Evolutionary conservation across 1,284 basidiomycete species (phyloP).

Genomic region (Cutaneotrichosporon sp.): DNA sequence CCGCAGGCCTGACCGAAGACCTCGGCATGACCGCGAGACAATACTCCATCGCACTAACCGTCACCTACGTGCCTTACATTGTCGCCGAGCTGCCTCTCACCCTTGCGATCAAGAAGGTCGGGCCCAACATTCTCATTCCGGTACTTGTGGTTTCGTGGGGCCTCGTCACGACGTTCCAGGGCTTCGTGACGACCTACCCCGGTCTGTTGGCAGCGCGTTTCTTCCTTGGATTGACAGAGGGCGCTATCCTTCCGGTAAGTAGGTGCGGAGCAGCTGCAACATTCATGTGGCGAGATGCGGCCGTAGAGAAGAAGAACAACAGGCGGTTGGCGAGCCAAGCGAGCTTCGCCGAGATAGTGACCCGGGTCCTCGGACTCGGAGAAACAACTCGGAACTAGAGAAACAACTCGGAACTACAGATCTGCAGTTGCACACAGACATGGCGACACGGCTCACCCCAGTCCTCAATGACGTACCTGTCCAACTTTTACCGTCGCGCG

Average conservation of each 20-base stretch:
- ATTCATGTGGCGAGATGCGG: too few relatives aligned
- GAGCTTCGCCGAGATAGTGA: not conserved
- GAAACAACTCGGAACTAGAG: too few relatives aligned
- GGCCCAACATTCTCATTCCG: conserved; percentile 54
- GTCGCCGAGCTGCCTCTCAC: conserved; percentile 36
- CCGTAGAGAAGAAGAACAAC: too few relatives aligned
- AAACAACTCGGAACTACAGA: too few relatives aligned
- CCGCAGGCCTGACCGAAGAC: conserved; percentile 57
- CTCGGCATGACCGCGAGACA: conserved; percentile 31
- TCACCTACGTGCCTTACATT: conserved; percentile 39
- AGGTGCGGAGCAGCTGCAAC: not conserved
- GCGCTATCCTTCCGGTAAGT: conserved; percentile 63
- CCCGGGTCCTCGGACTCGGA: too few relatives aligned
- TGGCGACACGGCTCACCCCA: not conserved
- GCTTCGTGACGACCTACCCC: conserved; percentile 59
- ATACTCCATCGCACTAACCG: conserved; percentile 35
- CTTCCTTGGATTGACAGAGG: conserved; percentile 66
- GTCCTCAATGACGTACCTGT: conserved; percentile 52
- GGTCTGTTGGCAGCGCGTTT: conserved; percentile 65
- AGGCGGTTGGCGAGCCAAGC: not conserved
- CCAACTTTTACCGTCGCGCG: conserved; percentile 58
- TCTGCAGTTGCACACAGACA: too few relatives aligned
- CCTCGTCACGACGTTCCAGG: conserved; percentile 62
- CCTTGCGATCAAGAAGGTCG: conserved; percentile 29
- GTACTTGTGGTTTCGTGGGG: conserved; percentile 61